A percentile compares a stretch with the other conserved stretches of the same genome.
These are phyloP conservation scores for Dacryopinax primogenitus DNA, from an alignment of 768 basidiomycete genomes.

Conservation along the genomic window DNA sequence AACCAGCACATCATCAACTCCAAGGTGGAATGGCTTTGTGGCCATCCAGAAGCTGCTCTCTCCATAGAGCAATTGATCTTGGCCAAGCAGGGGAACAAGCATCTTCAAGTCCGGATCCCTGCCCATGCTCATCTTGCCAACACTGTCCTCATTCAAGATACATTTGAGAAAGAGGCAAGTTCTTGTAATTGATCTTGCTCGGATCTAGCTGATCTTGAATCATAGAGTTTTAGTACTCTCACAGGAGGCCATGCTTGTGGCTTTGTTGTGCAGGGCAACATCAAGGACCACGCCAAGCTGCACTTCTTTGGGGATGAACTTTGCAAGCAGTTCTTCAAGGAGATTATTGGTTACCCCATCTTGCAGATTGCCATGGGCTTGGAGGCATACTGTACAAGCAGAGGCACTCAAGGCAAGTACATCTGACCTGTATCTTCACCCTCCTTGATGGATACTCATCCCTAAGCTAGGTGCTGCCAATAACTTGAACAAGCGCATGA, in stretches of 20 bases:
- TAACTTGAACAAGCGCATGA: not conserved
- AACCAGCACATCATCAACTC: not conserved
- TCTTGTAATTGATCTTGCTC: not conserved
- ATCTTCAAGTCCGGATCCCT: not conserved
- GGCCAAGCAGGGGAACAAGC: not conserved
- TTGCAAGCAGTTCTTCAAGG: not conserved
- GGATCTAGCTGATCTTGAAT: not conserved
- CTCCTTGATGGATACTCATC: not conserved
- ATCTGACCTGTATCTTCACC: not conserved
- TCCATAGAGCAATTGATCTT: not conserved
- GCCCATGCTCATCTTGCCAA: not conserved
- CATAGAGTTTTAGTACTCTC: not conserved
- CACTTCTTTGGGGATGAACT: not conserved
- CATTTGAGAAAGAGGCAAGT: not conserved
- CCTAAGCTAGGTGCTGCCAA: not conserved
- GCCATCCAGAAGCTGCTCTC: not conserved
- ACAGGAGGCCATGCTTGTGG: not conserved
- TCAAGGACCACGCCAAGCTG: constrained; percentile 5
- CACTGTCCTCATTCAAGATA: not conserved
- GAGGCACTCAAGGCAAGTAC: not conserved
- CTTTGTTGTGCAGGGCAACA: not conserved
- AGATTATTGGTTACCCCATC: not conserved
- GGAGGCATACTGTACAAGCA: not conserved
- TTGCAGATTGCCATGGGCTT: not conserved
- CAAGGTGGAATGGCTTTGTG: not conserved